These are phyloP conservation scores for Lyophyllum shimeji DNA, from an alignment of 768 basidiomycete species.

Conservation along the genomic window DNA sequence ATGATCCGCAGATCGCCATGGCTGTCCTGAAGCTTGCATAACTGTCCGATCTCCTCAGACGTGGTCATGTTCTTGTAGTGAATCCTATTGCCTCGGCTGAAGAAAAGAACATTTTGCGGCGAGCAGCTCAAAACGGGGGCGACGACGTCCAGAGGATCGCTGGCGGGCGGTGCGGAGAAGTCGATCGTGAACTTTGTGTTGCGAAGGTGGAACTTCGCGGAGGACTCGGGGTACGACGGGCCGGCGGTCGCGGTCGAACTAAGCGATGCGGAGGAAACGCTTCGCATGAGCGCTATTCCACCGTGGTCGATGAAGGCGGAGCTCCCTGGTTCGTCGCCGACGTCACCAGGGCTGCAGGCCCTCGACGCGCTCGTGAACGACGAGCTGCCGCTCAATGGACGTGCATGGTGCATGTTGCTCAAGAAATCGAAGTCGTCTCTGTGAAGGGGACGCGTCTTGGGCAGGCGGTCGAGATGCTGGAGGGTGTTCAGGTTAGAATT, in stretches of 20 bases:
- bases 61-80: conserved; percentile 46
- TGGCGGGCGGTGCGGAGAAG: conserved; percentile 25
- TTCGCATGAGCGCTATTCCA: conserved; percentile 31
- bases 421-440: conserved; percentile 17
- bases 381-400: conserved; percentile 24
- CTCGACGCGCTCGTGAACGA: conserved; percentile 24
- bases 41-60: conserved; percentile 45
- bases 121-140: conserved; percentile 43
- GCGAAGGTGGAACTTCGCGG: conserved; percentile 32
- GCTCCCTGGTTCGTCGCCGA: conserved; percentile 19
- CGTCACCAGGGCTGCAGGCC: conserved; percentile 23
- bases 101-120: conserved; percentile 41
- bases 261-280: conserved; percentile 31
- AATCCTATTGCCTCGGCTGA: conserved; percentile 54
- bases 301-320: conserved; percentile 25
- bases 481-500: conserved; percentile 1
- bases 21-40: conserved; percentile 48
- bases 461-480: conserved; percentile 20
- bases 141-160: conserved; percentile 1
- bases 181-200: conserved; percentile 33
- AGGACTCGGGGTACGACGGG: conserved; percentile 33
- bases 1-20: conserved; percentile 46
- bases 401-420: conserved; percentile 9
- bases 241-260: conserved; percentile 18
- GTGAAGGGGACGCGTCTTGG: conserved; percentile 16